Evolutionary conservation across 1,139 yeast species (phyloP).

Genomic region (Blastobotrys illinoisensis): DNA sequence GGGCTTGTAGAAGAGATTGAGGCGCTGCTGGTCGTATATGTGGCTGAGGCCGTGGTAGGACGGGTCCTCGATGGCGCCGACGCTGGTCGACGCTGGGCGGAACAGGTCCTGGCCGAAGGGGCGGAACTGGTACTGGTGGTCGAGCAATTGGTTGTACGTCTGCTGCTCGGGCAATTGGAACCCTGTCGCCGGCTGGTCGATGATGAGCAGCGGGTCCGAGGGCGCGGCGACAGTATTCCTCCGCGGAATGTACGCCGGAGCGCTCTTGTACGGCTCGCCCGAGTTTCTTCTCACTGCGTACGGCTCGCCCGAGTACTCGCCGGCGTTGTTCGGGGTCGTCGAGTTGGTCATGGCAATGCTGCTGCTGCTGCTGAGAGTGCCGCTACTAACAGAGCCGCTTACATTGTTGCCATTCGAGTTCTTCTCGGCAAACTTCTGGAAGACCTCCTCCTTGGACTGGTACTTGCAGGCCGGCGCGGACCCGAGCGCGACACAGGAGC

Average conservation of each 20-base stretch:
- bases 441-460: background rate
- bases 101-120: background rate
- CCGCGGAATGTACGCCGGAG: too few relatives aligned
- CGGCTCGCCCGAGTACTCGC: too few relatives aligned
- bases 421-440: background rate
- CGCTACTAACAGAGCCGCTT: too few relatives aligned
- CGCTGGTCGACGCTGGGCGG: background rate
- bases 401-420: background rate
- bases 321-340: too few relatives aligned
- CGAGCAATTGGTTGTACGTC: background rate
- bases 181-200: background rate
- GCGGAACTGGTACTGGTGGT: background rate
- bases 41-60: background rate
- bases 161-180: background rate
- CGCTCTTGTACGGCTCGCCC: too few relatives aligned
- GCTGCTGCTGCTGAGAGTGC: background rate
- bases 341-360: background rate
- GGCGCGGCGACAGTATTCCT: too few relatives aligned
- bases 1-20: background rate
- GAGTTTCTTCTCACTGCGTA: too few relatives aligned
- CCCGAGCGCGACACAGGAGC: conserved; percentile 15
- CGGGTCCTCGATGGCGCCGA: background rate
- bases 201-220: background rate
- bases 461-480: background rate
- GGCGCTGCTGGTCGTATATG: background rate